Base-by-base conservation (phyloP, 2,329 filamentous ascomycete genomes). In the Herpotrichia juniperi region DNA sequence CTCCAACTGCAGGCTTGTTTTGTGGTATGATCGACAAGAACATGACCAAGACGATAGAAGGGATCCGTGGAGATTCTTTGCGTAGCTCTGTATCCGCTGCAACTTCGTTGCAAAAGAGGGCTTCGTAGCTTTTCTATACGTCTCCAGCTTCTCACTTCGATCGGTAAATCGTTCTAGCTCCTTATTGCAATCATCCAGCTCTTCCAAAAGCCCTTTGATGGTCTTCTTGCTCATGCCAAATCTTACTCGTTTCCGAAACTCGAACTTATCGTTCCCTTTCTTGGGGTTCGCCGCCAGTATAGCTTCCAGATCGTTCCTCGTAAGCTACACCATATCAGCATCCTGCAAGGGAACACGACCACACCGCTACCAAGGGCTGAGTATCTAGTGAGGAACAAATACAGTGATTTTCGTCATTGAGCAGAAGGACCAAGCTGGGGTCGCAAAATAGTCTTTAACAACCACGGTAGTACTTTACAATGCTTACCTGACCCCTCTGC, bases 201-300 rank as follows among this genome's bases (percentile, higher is more conserved):
- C 66, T 46, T 72, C 69, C 3, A 74, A 53, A 10, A 73, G 51
- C 19, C 58, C 61, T 43, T 72, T 73, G 40, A 74, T 66, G 14
- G 56, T 67, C 50, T 72, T 73, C 52, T 73, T 74, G 34, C 57
- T 67, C 70, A 73, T 74, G 3, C 67, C 67, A 47, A 74, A 74
- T 5, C 60, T 61, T 1, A 73, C 61, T 0, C 71, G 62, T 55
- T 73, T 74, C 22, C 58, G 63, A n/a, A 73, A 61, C 24, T 74
- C 69, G 37, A 69, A 73, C 35, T 64, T 68, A 28, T 67, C 64
- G 48, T 62, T 65, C 7, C 49, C 44, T 39, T 69, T 72, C 44
- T 59, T 69, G 1, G 66, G 68, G 21, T 73, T 70, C 1, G 69
- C 70, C 8, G 54, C 63, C 8, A 74, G 50, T 16, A 74, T 57